phyloP scores from a whole-genome alignment of 495 filamentous ascomycete genomes.

The Paragyromitra xinjiangensis region DNA sequence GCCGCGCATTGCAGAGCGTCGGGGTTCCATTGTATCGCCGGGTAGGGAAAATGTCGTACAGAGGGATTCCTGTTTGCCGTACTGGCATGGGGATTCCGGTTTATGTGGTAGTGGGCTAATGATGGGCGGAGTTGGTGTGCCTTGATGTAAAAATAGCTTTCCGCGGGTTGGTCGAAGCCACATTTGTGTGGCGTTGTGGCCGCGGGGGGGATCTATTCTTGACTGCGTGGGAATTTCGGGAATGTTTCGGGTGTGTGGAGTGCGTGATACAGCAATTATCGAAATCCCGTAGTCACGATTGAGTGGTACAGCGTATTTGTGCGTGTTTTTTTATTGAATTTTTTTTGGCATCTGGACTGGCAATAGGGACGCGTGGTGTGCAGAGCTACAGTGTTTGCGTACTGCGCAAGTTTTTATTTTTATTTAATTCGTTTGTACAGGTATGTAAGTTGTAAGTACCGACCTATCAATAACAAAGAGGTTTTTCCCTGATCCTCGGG shows the following conservation, averaged over 20 bases:
- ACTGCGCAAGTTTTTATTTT: conserved; percentile 8
- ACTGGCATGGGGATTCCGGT: neutral
- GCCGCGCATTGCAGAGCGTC: conserved; percentile 34
- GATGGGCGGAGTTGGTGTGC: conserved; percentile 5
- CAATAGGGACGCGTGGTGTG: conserved; percentile 4
- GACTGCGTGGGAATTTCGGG: conserved; percentile 1
- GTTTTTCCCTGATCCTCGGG: neutral
- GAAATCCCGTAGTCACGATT: conserved; percentile 9
- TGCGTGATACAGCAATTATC: neutral
- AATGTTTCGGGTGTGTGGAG: conserved; percentile 18
- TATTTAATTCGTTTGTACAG: conserved; percentile 1
- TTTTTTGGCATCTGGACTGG: neutral
- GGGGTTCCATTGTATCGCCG: conserved; percentile 15
- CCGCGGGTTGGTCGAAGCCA: neutral
- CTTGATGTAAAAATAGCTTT: conserved; percentile 1
- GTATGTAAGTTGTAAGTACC: conserved; percentile 13
- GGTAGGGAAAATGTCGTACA: conserved; percentile 13
- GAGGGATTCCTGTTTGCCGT: conserved; percentile 12
- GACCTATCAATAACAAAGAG: conserved; percentile 12
- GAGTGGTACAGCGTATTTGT: conserved; percentile 13
- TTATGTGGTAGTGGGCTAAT: conserved; percentile 5
- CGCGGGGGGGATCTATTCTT: neutral
- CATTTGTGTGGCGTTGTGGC: conserved; percentile 5
- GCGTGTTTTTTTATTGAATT: conserved; percentile 10
- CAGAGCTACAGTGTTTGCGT: conserved; percentile 17